Base-by-base conservation (phyloP, 768 basidiomycete genomes). In the Auriscalpium vulgare region DNA sequence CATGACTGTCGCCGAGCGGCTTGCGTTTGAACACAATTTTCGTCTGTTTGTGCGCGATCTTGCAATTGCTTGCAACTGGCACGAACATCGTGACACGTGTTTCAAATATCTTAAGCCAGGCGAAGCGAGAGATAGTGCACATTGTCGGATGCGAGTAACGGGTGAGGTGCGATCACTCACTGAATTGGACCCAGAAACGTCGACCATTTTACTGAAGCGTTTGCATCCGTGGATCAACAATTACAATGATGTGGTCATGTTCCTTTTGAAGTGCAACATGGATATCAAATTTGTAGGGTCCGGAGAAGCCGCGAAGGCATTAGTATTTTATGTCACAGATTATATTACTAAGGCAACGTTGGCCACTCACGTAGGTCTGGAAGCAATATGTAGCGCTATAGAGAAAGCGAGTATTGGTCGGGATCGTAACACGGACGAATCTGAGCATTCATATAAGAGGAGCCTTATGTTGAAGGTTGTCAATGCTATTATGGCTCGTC, bases 241-340 rank as follows among this genome's bases (percentile, higher is more conserved):
- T 53, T 78, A 73, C 55, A 78, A 78, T 61, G 61, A 65, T 1
- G 21, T 51, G 2, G 35, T 40, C 11, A 2, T 36, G 29, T 36
- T 36, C 35, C 35, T 46, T 1, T 53, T 78, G 0, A 55, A 69
- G 1, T 74, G 73, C 48, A 79, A 79, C 53, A 77, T 76, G 71
- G 78, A 79, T 51, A 74, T 79, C 1, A 75, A 78, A 55, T 75
- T 70, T 45, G 71, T 80, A 14, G 71, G 69, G 0, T 78, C 75
- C 0, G 78, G 78, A 0, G 40, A 62, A 8, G 57, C 68, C 0
- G 74, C 74, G 1, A 78, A 78, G 52, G 76, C 77, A 0, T 56
- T 76, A 0, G 43, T 75, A 4, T 75, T 74, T 55, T 80, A 79
- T 51, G 74, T 78, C n/a, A 79, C 77, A 0, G 69, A 79, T 54